Evolutionary conservation across 345 rosid genomes (phyloP).

Genomic region (Sisymbrium altissimum): DNA sequence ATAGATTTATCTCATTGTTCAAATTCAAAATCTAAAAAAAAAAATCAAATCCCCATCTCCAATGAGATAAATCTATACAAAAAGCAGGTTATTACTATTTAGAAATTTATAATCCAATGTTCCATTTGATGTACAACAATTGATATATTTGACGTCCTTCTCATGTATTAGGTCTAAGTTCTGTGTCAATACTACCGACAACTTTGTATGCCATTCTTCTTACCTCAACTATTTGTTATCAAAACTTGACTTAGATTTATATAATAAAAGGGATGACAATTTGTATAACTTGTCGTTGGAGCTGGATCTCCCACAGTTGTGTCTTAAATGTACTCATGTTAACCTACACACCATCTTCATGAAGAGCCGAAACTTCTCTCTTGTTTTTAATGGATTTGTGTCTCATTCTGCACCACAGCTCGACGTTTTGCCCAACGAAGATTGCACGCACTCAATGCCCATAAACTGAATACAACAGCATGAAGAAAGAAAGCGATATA

Average conservation of each 20-base stretch:
- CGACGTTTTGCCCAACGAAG: too few species aligned
- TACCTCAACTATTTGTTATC: background rate
- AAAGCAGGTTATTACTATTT: background rate
- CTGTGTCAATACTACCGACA: conserved; percentile 26
- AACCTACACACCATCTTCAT: too few species aligned
- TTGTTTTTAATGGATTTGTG: too few species aligned
- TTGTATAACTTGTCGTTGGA: too few species aligned
- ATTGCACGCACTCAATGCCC: too few species aligned
- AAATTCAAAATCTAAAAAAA: background rate
- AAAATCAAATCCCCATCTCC: background rate
- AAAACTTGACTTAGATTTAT: background rate
- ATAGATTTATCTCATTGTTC: conserved; percentile 1
- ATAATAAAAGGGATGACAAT: background rate
- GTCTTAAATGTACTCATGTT: too few species aligned
- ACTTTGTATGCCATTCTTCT: background rate
- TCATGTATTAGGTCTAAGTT: conserved; percentile 28
- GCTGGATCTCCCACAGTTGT: too few species aligned
- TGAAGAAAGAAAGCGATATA: too few species aligned
- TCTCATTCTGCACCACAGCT: too few species aligned
- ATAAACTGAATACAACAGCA: too few species aligned
- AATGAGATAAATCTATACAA: too few species aligned
- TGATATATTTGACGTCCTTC: conserved; percentile 3
- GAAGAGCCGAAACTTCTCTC: too few species aligned
- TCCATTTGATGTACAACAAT: background rate
- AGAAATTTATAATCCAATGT: conserved; percentile 1